Percentiles rank a stretch among this genome's conserved stretches.
Conservation (phyloP, 306 rosid species). For the Vigna nakashimae region DNA sequence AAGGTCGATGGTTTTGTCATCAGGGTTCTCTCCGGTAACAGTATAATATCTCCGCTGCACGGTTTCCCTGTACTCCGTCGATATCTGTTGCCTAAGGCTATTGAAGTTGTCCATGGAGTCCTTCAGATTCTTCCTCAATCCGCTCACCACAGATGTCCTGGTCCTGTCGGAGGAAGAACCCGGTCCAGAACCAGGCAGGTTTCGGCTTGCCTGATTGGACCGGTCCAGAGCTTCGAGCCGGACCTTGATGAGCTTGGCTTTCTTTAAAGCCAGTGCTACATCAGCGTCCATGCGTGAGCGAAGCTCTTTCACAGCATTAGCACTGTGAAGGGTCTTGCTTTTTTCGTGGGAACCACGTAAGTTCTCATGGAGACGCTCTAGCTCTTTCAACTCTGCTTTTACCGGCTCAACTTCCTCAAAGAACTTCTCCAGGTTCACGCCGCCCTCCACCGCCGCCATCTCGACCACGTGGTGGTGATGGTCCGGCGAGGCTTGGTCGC, state of each 20-base stretch:
- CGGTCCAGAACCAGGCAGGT: slow-evolving; percentile 69
- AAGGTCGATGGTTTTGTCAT: slow-evolving; percentile 77
- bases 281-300: slow-evolving; percentile 84
- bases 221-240: slow-evolving; percentile 76
- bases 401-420: slow-evolving; percentile 71
- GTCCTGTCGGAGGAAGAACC: slow-evolving; percentile 85
- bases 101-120: slow-evolving; percentile 83
- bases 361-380: slow-evolving; percentile 60
- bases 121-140: slow-evolving; percentile 77
- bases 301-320: slow-evolving; percentile 74
- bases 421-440: slow-evolving; percentile 72
- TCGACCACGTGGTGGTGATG: slow-evolving; percentile 59
- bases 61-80: slow-evolving; percentile 79
- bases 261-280: slow-evolving; percentile 71
- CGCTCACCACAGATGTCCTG: slow-evolving; percentile 73
- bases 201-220: slow-evolving; percentile 64
- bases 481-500: slow-evolving; percentile 61
- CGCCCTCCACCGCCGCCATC: slow-evolving; percentile 49
- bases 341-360: slow-evolving; percentile 66
- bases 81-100: slow-evolving; percentile 66
- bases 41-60: slow-evolving; percentile 85
- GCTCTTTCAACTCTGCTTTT: slow-evolving; percentile 76
- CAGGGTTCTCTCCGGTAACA: slow-evolving; percentile 90
- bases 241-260: slow-evolving; percentile 75
- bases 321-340: slow-evolving; percentile 83